Base-by-base conservation (phyloP, 169 alveolate genomes). In the Ichthyophthirius multifiliis region DNA sequence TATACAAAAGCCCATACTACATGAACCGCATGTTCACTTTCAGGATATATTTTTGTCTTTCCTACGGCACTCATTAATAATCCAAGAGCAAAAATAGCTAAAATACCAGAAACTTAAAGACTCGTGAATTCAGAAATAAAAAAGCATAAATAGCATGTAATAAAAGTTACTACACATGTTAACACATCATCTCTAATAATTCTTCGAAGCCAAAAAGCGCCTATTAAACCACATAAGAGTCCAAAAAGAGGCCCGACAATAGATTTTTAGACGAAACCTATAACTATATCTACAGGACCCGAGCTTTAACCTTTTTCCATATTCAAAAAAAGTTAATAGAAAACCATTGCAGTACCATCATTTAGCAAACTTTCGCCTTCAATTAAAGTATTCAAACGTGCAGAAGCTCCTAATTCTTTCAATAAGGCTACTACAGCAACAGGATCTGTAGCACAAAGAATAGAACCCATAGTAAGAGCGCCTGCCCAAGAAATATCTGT, bases 361-460 rank as follows among this genome's bases (percentile, higher is more conserved):
- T 90, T 90, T 0, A 87, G 63, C 35, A 87, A 74, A 4, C 85
- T 76, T 80, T 90, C 93, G 23, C 94, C 91, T 74, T 89, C 93
- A 48, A 88, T 88, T n/a, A 88, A 47, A 0, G 87, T 82, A 5
- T 31, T 47, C 15, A 46, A 75, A 34, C 90, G 48, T 23, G 77
- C 73, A 34, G 84, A 78, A 0, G 90, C 95, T 9, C 89, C 92
- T 34, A 90, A 47, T 76, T 87, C 93, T 67, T 85, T 90, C 9
- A 90, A 55, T 32, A 86, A 81, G 3, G 95, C 90, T 5, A 90
- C 95, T 27, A 90, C 95, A 9, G 95, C 93, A 16, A 90, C 95
- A 35, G 91, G 95, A 62, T 90, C 95, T 15, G 95, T 90, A 13
- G 95, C 95, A 30, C 88, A 84, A n/a, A 90, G 74, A 37, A 90